Percentiles rank a stretch among this genome's conserved stretches.
Conservation (phyloP, 257 asterid species). For the Solanum rostratum region DNA sequence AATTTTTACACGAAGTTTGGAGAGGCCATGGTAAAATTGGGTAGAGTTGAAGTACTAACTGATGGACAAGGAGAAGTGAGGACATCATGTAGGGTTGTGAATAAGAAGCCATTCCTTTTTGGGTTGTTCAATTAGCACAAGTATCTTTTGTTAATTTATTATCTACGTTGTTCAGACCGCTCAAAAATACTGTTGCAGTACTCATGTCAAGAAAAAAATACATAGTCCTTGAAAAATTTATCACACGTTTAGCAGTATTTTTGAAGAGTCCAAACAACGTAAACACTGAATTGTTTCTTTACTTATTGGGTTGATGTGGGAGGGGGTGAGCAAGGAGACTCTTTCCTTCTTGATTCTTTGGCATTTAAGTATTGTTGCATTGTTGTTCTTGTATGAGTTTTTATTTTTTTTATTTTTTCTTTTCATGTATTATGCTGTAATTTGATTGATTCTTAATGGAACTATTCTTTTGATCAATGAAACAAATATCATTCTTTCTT, state of each 20-base stretch:
- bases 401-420: not conserved
- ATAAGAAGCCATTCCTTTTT: not conserved
- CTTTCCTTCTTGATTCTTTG: not conserved
- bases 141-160: not conserved
- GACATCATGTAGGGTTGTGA: slow-evolving; percentile 4
- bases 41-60: slow-evolving; percentile 35
- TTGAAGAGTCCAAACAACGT: not conserved
- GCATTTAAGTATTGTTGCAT: not conserved
- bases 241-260: fast-evolving
- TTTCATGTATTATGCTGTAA: not conserved
- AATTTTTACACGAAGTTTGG: slow-evolving; percentile 34
- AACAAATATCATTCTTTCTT: not conserved
- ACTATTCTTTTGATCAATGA: not conserved
- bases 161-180: not conserved
- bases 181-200: not conserved
- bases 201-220: not conserved
- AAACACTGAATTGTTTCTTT: not conserved
- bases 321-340: not conserved
- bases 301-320: not conserved
- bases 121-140: not conserved
- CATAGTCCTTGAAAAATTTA: not conserved
- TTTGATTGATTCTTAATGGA: not conserved
- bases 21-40: slow-evolving; percentile 49
- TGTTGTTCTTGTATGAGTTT: not conserved
- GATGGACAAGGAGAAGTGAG: slow-evolving; percentile 42